These are phyloP conservation scores for Phaeophleospora eucalypticola DNA, from an alignment of 2,329 filamentous ascomycete genomes.

Conservation along the genomic window DNA sequence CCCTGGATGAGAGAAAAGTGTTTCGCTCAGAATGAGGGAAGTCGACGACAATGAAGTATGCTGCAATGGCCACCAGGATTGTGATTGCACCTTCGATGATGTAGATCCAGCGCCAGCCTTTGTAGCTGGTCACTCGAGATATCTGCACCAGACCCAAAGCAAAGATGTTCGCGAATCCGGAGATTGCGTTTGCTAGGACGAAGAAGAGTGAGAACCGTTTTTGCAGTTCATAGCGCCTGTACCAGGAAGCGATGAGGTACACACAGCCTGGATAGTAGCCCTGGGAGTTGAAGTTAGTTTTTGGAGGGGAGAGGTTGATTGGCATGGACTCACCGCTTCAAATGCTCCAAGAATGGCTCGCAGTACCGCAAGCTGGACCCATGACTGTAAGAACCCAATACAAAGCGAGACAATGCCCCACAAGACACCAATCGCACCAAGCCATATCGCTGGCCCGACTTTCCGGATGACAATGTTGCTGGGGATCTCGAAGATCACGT, in stretches of 20 bases:
- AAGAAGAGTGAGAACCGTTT: slow-evolving; percentile 14
- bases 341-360: slow-evolving; percentile 6
- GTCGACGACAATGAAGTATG: slow-evolving; percentile 61
- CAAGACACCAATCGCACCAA: slow-evolving; percentile 3
- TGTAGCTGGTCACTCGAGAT: slow-evolving; percentile 1
- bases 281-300: background rate
- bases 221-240: slow-evolving; percentile 15
- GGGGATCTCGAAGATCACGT: slow-evolving; percentile 7
- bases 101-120: slow-evolving; percentile 43
- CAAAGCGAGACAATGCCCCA: slow-evolving; percentile 7
- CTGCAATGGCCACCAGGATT: slow-evolving; percentile 53
- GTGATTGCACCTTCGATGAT: slow-evolving; percentile 68
- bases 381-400: slow-evolving; percentile 5
- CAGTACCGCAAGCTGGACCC: slow-evolving; percentile 4
- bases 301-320: no score
- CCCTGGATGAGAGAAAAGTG: slow-evolving; percentile 11
- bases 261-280: slow-evolving; percentile 23
- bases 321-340: slow-evolving; percentile 7
- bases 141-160: slow-evolving; percentile 10
- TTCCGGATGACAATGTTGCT: background rate
- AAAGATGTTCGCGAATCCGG: slow-evolving; percentile 14
- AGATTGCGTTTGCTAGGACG: slow-evolving; percentile 5
- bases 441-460: slow-evolving; percentile 1
- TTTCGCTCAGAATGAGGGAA: slow-evolving; percentile 46
- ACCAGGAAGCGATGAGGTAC: slow-evolving; percentile 16